Base-by-base conservation (phyloP, 495 filamentous ascomycete species). In the Trichoderma orchidacearum region DNA sequence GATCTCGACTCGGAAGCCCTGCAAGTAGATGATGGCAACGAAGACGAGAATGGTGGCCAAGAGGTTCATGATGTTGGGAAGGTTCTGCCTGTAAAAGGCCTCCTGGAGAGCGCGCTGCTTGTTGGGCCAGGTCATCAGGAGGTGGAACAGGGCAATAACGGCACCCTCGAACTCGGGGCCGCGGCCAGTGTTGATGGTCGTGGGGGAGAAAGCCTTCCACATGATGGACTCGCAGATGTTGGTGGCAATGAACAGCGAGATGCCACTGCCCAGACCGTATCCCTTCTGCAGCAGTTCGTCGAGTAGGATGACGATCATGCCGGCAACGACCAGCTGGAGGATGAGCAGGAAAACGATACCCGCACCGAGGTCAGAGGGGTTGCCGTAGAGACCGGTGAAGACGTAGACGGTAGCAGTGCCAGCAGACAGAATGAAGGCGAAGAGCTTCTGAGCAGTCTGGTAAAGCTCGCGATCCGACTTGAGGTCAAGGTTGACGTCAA, bases 171-270 rank as follows among this genome's bases (percentile, higher is more conserved):
- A 99, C 74, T 99, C 94, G 64, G 94, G 94, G 54, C 94, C 94
- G 78, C 94, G 89, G 59, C 94, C 94, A 58, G 94, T 97, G 79
- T 99, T 99, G 75, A 99, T 95, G 67, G 93, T 96, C 15, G 94
- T 99, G 28, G 94, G 94, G 55, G 90, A 95, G 79, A 97, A 97
- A 18, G 94, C 94, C 79, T 95, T 96, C 94, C 94, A 99, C 71
- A 99, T 85, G 70, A 99, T 99, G 31, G 90, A 96, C 76, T 99
- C 94, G 85, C 94, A 99, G 75, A 99, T 97, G 81, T 97, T 97
- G 77, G 94, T 99, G 56, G 94, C 94, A 69, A 99, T 99, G 83
- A 99, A 99, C 56, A 99, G 85, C 45, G 90, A 96, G 71, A 99
- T 99, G 75, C 94, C 94, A 70, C 87, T 92, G 68, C 93, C 94